Conservation (phyloP, 495 filamentous ascomycete species). For the Hypoxylon crocopeplum region DNA sequence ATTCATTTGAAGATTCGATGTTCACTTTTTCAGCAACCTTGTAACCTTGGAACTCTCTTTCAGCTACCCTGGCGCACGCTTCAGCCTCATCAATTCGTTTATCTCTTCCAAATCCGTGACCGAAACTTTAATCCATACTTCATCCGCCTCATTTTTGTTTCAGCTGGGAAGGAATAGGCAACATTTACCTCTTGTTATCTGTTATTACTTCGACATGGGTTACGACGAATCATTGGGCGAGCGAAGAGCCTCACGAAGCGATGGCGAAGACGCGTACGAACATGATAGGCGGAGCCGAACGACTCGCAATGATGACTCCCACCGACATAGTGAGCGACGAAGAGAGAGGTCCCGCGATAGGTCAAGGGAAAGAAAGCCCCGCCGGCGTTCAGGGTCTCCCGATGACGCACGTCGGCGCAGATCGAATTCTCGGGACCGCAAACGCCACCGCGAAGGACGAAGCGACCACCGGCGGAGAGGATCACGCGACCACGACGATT, state of each 20-base stretch:
- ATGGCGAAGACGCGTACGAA: conserved; percentile 29
- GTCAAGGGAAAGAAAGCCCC: conserved; percentile 40
- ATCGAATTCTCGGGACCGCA: conserved; percentile 41
- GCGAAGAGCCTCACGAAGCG: conserved; percentile 27
- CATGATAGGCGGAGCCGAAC: conserved; percentile 26
- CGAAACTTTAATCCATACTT: conserved; percentile 12
- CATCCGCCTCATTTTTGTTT: conserved; percentile 14
- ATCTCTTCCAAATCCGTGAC: conserved; percentile 9
- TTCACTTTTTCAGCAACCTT: background rate
- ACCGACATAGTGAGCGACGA: conserved; percentile 28
- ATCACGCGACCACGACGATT: conserved; percentile 33
- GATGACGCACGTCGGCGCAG: conserved; percentile 38
- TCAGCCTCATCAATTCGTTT: conserved; percentile 15
- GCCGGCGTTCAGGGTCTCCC: conserved; percentile 49
- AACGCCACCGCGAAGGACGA: conserved; percentile 19
- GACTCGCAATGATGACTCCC: conserved; percentile 30
- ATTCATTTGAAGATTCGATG: conserved; percentile 2
- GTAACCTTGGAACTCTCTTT: background rate
- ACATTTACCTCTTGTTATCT: background rate
- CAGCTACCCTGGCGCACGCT: conserved; percentile 3
- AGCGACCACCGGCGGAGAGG: conserved; percentile 24
- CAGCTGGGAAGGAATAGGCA: background rate
- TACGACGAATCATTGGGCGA: conserved; percentile 16
- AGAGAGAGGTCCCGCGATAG: conserved; percentile 34
- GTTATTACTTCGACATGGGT: conserved; percentile 14